Evolutionary conservation across 805 yeast species (phyloP), one percentile per base, ranked within the genome.

Genomic region (Debaryomyces hansenii): DNA sequence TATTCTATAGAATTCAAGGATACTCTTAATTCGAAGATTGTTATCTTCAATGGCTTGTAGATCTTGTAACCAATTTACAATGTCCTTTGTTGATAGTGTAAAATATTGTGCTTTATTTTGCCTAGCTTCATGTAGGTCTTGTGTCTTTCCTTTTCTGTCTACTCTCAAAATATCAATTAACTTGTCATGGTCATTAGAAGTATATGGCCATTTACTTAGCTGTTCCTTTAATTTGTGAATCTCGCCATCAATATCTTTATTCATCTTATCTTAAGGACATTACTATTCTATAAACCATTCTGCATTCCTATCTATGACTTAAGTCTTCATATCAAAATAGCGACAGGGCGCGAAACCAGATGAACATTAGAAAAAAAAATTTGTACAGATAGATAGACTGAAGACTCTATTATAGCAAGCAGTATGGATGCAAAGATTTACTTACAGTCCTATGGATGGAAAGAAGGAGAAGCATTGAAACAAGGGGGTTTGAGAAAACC

Each of bases 401-500:
- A 31, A 31, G 14, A 31, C 11, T 3, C 24, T 3, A 6, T 9
- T 7, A 24, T 9, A 24, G 10, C 10, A 31, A 27, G 11, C 10
- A 33, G 14, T 12, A 90, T 91, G 96, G 83, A 94, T 64, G 82
- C 96, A 34, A 77, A 77, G 44, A 77, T 68, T 44, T 94, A 92
- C 62, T 68, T 92, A 52, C 71, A 78, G 58, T 80, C 87, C 1
- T 90, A 79, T 58, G 98, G 98, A 15, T 92, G 99, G 99, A 75
- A 74, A 45, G 92, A 89, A 54, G 99, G 99, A 1, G 88, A 90
- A 54, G 95, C 96, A 0, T 70, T 92, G 31, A 81, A 77, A 51
- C 64, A 76, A 38, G 97, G 96, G 3, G 95, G 97, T 0, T 65
- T 92, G 43, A 82, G 78, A 56, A 88, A 83, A 55, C 98, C 99